A percentile compares a stretch with the other conserved stretches of the same genome.
Conservation (phyloP, 192 early-diverging fungal genomes). For the Dissophora globulifera region DNA sequence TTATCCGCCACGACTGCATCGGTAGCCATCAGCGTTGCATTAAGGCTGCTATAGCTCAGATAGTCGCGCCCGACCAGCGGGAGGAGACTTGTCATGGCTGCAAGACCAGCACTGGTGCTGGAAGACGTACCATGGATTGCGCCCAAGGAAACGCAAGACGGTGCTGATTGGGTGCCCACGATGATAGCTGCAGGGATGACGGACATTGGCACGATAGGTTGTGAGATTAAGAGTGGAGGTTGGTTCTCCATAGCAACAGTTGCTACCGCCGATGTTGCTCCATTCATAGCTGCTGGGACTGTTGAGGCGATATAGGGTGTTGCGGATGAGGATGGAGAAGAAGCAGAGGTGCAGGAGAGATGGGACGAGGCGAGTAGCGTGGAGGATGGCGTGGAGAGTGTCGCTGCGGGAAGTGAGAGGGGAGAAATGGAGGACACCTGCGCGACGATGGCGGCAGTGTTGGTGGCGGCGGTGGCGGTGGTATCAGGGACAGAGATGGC, state of each 20-base stretch:
- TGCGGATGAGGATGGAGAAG: conserved; percentile 17
- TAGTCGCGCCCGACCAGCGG: conserved; percentile 50
- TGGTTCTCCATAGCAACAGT: too few species aligned
- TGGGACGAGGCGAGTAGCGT: too few species aligned
- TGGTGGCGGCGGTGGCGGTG: background rate
- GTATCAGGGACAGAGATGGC: background rate
- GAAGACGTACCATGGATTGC: background rate
- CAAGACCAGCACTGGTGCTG: too few species aligned
- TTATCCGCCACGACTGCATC: background rate
- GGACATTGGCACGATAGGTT: conserved; percentile 20
- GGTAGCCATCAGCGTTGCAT: conserved; percentile 6
- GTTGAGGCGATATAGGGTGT: background rate
- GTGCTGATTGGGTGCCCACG: conserved; percentile 22
- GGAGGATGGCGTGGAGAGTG: too few species aligned
- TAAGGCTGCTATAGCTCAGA: conserved; percentile 19
- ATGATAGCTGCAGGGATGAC: conserved; percentile 29
- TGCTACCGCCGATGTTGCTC: too few species aligned
- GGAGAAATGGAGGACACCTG: background rate
- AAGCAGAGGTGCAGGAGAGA: background rate
- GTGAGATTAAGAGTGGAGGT: conserved; percentile 13
- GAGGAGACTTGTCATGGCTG: conserved; percentile 39
- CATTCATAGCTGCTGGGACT: conserved; percentile 2
- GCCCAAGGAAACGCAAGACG: conserved; percentile 5
- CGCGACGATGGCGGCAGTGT: too few species aligned
- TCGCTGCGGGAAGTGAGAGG: too few species aligned